Conservation (phyloP, 2,329 filamentous ascomycete species). For the Fusarium sp. region DNA sequence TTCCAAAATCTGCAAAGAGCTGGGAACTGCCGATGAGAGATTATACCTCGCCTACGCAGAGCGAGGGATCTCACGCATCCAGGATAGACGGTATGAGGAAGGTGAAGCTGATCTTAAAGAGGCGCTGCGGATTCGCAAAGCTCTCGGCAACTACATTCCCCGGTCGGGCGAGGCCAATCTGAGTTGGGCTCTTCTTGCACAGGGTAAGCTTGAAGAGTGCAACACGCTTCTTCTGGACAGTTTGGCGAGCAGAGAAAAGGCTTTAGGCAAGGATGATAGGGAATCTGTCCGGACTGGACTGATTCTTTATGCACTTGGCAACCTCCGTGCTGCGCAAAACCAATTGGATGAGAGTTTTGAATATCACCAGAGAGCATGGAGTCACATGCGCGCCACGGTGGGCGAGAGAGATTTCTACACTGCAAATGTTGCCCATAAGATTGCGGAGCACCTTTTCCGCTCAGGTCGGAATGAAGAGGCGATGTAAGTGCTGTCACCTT, state of each 20-base stretch:
- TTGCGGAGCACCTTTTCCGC: background rate
- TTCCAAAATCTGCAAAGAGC: background rate
- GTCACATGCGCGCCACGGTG: background rate
- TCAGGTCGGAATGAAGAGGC: background rate
- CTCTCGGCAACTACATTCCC: slow-evolving; percentile 1
- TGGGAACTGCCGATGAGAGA: background rate
- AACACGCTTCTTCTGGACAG: slow-evolving; percentile 1
- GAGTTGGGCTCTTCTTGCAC: background rate
- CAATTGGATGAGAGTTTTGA: background rate
- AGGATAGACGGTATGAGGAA: background rate
- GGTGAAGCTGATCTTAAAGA: background rate
- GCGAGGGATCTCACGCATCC: background rate
- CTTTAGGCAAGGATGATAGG: background rate
- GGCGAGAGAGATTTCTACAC: background rate
- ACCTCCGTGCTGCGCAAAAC: background rate
- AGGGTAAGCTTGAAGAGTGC: background rate
- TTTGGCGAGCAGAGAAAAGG: background rate
- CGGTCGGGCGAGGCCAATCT: background rate
- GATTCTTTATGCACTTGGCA: slow-evolving; percentile 1
- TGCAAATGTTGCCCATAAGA: slow-evolving; percentile 1
- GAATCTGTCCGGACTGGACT: slow-evolving; percentile 1
- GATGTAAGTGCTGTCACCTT: slow-evolving; percentile 1
- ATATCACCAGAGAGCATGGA: background rate
- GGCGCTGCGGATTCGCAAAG: background rate
- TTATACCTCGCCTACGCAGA: background rate